phyloP scores from a whole-genome alignment of 2,329 filamentous ascomycete species.

The Cladosporium colombiae region DNA sequence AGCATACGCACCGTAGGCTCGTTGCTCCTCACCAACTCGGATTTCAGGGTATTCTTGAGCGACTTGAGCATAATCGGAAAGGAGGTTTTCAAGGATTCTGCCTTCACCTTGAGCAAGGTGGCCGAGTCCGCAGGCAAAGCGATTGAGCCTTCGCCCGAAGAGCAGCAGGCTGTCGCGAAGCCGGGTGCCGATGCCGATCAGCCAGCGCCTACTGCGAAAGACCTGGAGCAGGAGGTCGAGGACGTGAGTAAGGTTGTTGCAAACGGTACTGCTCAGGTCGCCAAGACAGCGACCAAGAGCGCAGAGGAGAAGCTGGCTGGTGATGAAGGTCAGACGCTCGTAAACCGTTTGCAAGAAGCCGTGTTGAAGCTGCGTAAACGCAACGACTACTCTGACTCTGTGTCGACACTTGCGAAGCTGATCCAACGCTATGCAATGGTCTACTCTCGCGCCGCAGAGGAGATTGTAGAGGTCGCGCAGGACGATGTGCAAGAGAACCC shows the following conservation, averaged over 20 bases:
- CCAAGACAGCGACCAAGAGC: constrained; percentile 66
- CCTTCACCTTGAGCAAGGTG: constrained; percentile 73
- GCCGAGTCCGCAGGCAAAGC: constrained; percentile 73
- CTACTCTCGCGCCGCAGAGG: constrained; percentile 73
- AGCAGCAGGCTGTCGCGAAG: constrained; percentile 57
- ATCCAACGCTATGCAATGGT: constrained; percentile 75
- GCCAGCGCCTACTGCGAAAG: constrained; percentile 57
- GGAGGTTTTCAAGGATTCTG: constrained; percentile 84
- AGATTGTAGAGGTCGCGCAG: constrained; percentile 66
- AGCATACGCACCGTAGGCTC: constrained; percentile 82
- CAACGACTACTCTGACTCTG: constrained; percentile 81
- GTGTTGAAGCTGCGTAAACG: constrained; percentile 73
- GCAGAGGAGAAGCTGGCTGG: constrained; percentile 71
- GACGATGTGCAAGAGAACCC: constrained; percentile 72
- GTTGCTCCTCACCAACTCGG: constrained; percentile 83
- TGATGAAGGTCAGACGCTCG: constrained; percentile 70
- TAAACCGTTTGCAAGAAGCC: constrained; percentile 74
- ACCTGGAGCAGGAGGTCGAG: constrained; percentile 56
- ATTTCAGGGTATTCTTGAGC: constrained; percentile 82
- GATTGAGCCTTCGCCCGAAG: constrained; percentile 67
- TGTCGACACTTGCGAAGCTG: constrained; percentile 73
- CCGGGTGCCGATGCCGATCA: constrained; percentile 52
- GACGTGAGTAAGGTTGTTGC: constrained; percentile 50
- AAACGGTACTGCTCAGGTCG: constrained; percentile 48
- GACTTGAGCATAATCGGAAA: constrained; percentile 77